Percentiles rank a stretch among this genome's conserved stretches.
Evolutionary conservation across 163 green algal species (phyloP).

Genomic region (Prototheca wickerhamii): DNA sequence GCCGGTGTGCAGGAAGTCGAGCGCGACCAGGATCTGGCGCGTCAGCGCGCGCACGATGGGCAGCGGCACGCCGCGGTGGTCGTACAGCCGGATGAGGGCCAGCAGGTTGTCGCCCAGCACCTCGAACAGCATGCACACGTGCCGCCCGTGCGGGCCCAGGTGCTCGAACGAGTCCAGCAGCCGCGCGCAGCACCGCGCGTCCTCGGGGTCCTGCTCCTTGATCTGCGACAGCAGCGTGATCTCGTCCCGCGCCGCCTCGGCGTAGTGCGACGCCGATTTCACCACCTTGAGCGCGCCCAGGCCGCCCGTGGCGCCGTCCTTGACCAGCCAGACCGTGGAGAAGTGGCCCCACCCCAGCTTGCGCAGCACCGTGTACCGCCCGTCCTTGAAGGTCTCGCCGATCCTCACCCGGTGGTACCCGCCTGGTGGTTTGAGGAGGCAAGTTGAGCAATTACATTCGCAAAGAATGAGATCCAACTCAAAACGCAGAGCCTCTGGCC

Average conservation of each 20-base stretch:
- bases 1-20: constrained; percentile 89
- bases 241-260: constrained; percentile 92
- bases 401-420: constrained; percentile 90
- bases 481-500: background rate
- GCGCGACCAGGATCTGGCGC: constrained; percentile 61
- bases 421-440: too few species aligned
- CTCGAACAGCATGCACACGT: constrained; percentile 98
- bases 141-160: constrained; percentile 64
- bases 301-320: constrained; percentile 46
- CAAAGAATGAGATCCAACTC: too few species aligned
- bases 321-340: constrained; percentile 92
- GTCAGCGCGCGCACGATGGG: constrained; percentile 67
- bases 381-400: constrained; percentile 82
- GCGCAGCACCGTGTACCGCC: constrained; percentile 80
- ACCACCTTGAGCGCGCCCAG: constrained; percentile 58
- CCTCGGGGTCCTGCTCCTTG: constrained; percentile 45
- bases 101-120: constrained; percentile 97
- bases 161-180: constrained; percentile 93
- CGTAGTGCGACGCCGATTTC: constrained; percentile 91
- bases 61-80: constrained; percentile 85
- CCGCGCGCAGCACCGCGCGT: constrained; percentile 67
- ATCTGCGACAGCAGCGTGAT: constrained; percentile 82
- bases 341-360: constrained; percentile 99
- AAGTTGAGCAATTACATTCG: too few species aligned
- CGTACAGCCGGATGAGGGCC: constrained; percentile 83